A percentile compares a stretch with the other conserved stretches of the same genome.
These are phyloP conservation scores for Erythrophleum fordii DNA, from an alignment of 306 rosid genomes.

Conservation along the genomic window DNA sequence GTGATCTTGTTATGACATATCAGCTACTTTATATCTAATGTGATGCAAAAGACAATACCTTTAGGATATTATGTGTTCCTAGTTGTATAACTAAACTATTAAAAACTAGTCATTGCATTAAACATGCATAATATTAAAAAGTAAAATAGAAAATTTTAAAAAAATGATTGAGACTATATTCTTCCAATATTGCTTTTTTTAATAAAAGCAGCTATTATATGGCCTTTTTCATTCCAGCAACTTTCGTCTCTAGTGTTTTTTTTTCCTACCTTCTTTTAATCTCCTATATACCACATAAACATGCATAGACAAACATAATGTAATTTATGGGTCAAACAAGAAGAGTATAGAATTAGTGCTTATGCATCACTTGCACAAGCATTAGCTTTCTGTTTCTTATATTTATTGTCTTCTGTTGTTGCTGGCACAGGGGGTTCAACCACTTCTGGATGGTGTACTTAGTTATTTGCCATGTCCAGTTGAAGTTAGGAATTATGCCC, in stretches of 20 bases:
- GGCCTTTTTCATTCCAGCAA: background rate
- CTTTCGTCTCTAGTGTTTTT: background rate
- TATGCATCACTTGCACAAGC: background rate
- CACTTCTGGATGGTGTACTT: slow-evolving; percentile 90
- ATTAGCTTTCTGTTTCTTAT: slow-evolving; percentile 28
- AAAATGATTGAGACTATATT: background rate
- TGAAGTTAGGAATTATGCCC: slow-evolving; percentile 89
- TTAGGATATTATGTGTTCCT: background rate
- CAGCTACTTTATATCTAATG: background rate
- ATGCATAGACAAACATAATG: background rate
- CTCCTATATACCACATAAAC: background rate
- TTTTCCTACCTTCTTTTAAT: background rate
- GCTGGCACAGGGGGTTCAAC: slow-evolving; percentile 88
- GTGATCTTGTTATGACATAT: background rate
- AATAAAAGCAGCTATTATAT: background rate
- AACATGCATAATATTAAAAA: background rate
- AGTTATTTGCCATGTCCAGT: slow-evolving; percentile 91
- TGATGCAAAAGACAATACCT: background rate
- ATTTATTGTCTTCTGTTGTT: slow-evolving; percentile 40
- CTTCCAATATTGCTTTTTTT: background rate
- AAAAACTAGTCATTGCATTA: background rate
- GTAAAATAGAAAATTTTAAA: background rate
- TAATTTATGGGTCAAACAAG: slow-evolving; percentile 13
- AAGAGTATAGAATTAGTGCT: slow-evolving; percentile 25
- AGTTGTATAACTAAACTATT: background rate